phyloP scores from a whole-genome alignment of 192 early-diverging fungal genomes.

The Pecoramyces ruminantium region DNA sequence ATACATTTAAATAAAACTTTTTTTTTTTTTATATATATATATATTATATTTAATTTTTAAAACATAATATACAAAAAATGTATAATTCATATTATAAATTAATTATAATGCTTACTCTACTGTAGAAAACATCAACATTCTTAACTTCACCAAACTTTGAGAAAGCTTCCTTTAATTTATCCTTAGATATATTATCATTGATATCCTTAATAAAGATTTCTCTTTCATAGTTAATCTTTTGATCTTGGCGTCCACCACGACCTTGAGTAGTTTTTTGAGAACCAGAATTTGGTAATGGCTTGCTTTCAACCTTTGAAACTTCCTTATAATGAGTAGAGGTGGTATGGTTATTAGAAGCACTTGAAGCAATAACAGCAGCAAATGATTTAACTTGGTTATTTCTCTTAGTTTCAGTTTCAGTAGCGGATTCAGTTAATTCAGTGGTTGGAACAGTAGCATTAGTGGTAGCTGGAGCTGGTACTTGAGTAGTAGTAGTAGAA shows the following conservation, averaged over 20 bases:
- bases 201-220: not conserved
- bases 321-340: not conserved
- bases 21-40: too few species aligned
- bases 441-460: not conserved
- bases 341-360: not conserved
- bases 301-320: not conserved
- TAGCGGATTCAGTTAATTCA: not conserved
- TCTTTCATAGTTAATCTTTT: not conserved
- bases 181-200: not conserved
- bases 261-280: not conserved
- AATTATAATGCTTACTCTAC: not conserved
- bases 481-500: not conserved
- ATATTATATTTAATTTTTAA: too few species aligned
- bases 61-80: not conserved
- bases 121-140: not conserved
- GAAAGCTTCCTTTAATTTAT: not conserved
- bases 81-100: not conserved
- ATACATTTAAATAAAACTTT: too few species aligned
- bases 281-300: not conserved
- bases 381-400: not conserved
- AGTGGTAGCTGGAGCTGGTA: not conserved
- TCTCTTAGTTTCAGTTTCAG: not conserved
- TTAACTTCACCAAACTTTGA: not conserved
- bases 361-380: not conserved
- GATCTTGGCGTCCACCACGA: not conserved